A percentile compares a stretch with the other conserved stretches of the same genome.
Evolutionary conservation across 441 rosid species (phyloP).

Genomic region (Adansonia grandidieri): DNA sequence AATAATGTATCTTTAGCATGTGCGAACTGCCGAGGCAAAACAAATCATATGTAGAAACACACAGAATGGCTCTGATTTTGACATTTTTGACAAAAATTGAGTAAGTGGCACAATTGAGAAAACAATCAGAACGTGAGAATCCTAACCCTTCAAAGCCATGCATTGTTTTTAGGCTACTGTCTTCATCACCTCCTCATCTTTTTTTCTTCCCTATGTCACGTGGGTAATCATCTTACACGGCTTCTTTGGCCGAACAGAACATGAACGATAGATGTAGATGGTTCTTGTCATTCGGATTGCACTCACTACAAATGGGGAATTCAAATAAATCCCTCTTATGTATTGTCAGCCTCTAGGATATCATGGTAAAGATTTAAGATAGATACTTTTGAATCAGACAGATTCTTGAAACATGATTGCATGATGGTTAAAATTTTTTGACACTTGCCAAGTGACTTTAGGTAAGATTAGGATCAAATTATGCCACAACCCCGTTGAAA

Average conservation of each 20-base stretch:
- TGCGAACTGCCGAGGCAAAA: slow-evolving; percentile 31
- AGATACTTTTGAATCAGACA: not conserved
- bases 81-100: slow-evolving; percentile 6
- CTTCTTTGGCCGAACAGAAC: not conserved
- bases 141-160: not conserved
- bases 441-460: no score
- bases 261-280: not conserved
- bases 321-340: not conserved
- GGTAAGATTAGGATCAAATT: not conserved
- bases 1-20: slow-evolving; percentile 30
- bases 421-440: not conserved
- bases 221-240: not conserved
- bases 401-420: not conserved
- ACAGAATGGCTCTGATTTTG: slow-evolving; percentile 32
- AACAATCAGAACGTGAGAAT: slow-evolving; percentile 1
- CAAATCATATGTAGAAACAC: slow-evolving; percentile 2
- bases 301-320: not conserved
- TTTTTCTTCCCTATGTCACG: not conserved
- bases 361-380: not conserved
- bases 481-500: not conserved
- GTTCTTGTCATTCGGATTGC: not conserved
- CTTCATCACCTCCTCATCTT: not conserved
- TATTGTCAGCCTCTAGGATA: not conserved
- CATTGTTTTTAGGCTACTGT: not conserved
- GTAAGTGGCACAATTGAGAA: not conserved